Conservation (phyloP, 306 rosid species). For the Inga oerstediana region DNA sequence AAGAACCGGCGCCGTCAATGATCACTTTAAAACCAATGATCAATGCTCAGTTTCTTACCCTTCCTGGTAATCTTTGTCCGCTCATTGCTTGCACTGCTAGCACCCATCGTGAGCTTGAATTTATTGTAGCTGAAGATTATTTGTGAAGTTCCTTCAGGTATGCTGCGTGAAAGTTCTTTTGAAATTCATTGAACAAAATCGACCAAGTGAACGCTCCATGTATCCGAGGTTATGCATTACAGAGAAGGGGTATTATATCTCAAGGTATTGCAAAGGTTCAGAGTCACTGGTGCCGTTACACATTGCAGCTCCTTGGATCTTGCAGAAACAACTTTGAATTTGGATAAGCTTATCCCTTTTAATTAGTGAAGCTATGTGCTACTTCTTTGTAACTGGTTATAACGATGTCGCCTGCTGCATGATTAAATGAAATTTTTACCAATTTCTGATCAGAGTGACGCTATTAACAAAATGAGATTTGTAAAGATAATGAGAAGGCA, state of each 20-base stretch:
- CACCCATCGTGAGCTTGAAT: constrained; percentile 23
- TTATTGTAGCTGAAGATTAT: constrained; percentile 20
- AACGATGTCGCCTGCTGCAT: background rate
- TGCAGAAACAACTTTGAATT: background rate
- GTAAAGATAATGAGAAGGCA: background rate
- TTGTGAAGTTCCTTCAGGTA: constrained; percentile 26
- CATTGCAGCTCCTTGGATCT: background rate
- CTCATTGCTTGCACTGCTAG: background rate
- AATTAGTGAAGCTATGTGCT: background rate
- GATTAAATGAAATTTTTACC: background rate
- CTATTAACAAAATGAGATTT: background rate
- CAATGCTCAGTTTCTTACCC: background rate
- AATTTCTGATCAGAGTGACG: background rate
- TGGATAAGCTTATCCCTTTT: background rate
- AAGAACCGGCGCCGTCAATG: background rate
- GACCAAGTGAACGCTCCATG: background rate
- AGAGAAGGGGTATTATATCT: constrained; percentile 14
- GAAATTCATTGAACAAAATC: background rate
- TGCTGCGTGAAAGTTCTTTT: constrained; percentile 15
- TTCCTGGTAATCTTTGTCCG: constrained; percentile 2
- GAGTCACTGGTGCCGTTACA: background rate
- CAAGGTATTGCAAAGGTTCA: background rate
- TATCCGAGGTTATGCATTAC: constrained; percentile 13
- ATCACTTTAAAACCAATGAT: constrained; percentile 2
- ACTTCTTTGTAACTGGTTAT: background rate